A percentile compares a stretch with the other conserved stretches of the same genome.
These are phyloP conservation scores for Alloteropsis angusta DNA, from an alignment of 202 grass and related monocot species.

Conservation along the genomic window DNA sequence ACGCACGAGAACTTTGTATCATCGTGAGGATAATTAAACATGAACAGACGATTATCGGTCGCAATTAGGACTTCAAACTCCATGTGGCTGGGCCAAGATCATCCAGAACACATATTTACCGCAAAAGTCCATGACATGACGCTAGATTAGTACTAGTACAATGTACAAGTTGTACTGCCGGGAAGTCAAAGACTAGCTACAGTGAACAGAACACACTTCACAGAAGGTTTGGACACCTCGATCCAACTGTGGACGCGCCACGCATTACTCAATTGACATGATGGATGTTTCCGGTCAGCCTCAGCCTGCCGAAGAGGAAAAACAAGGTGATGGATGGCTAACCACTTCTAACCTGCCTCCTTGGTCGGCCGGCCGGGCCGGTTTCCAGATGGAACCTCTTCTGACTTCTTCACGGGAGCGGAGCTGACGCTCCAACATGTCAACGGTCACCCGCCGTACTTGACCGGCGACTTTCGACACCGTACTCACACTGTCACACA, in stretches of 20 bases:
- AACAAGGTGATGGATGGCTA: background rate
- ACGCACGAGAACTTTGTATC: background rate
- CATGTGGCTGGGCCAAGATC: background rate
- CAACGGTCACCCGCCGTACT: constrained; percentile 13
- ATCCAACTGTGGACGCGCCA: background rate
- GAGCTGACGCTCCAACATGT: background rate
- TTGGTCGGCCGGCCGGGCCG: background rate
- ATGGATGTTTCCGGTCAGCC: background rate
- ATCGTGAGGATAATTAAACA: background rate
- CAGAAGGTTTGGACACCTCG: background rate
- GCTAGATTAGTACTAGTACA: background rate
- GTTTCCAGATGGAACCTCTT: constrained; percentile 1
- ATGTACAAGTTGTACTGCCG: background rate
- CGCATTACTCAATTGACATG: background rate
- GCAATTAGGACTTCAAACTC: background rate
- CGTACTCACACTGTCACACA: background rate
- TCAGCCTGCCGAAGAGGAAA: background rate
- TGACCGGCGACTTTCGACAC: constrained; percentile 29
- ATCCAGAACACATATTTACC: background rate
- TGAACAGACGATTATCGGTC: background rate
- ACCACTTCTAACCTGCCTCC: constrained; percentile 8
- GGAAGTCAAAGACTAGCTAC: background rate
- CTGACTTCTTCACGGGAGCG: constrained; percentile 3
- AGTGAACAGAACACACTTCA: background rate
- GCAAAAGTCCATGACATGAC: background rate